Evolutionary conservation across 345 rosid genomes (phyloP).

Genomic region (Populus davidiana): DNA sequence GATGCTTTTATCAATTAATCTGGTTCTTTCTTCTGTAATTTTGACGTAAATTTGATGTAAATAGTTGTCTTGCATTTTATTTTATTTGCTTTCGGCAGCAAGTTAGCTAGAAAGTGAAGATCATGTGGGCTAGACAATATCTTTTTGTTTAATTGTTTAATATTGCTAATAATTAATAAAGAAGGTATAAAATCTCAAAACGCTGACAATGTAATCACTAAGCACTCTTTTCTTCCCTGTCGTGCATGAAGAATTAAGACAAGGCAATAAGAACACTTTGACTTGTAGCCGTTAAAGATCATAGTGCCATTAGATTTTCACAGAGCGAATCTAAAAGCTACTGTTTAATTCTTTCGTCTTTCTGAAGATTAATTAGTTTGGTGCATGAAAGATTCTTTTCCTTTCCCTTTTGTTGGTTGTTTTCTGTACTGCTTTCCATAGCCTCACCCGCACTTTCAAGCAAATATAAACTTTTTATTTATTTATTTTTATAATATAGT

Average conservation of each 20-base stretch:
- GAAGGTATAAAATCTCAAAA: not conserved
- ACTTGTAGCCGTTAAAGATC: not conserved
- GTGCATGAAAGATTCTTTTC: too few relatives aligned
- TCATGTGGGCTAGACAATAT: not conserved
- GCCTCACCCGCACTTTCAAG: too few relatives aligned
- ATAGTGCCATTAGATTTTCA: too few relatives aligned
- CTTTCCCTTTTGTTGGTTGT: too few relatives aligned
- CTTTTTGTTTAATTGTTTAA: not conserved
- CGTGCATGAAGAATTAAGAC: not conserved
- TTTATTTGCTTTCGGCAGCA: not conserved
- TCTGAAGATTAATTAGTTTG: too few relatives aligned
- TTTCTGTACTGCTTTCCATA: too few relatives aligned
- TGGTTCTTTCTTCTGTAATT: too few relatives aligned
- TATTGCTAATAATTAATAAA: not conserved
- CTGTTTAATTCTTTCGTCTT: too few relatives aligned
- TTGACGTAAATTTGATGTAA: too few relatives aligned
- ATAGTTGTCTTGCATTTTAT: not conserved
- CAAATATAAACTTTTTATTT: too few relatives aligned
- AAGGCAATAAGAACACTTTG: not conserved
- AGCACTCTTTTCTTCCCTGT: not conserved
- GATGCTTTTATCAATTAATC: not conserved
- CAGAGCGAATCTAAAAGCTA: too few relatives aligned
- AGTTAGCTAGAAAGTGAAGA: not conserved
- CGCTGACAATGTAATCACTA: not conserved
- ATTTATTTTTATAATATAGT: too few relatives aligned